Evolutionary conservation across 2,329 filamentous ascomycete species (phyloP).

Genomic region (Aureobasidium namibiae): DNA sequence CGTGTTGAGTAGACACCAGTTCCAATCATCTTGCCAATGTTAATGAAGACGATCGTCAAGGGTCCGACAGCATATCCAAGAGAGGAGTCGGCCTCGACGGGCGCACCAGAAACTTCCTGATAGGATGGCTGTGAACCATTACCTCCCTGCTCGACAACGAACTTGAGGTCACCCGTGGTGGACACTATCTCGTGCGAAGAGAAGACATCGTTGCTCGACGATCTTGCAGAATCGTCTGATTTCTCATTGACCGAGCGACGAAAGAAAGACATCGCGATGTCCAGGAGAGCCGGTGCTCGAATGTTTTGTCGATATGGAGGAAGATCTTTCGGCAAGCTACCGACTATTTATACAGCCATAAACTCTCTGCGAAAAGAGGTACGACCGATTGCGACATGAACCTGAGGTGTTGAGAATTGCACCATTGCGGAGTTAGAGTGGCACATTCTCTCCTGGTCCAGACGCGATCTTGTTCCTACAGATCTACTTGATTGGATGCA

Average conservation of each 20-base stretch:
- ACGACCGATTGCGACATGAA: neutral
- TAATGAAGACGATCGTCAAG: constrained; percentile 51
- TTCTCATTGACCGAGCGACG: neutral
- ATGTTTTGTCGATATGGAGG: neutral
- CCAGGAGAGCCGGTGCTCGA: neutral
- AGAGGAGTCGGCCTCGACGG: constrained; percentile 51
- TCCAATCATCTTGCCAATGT: constrained; percentile 55
- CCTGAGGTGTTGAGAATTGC: neutral
- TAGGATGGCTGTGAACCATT: constrained; percentile 46
- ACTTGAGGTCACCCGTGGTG: constrained; percentile 35
- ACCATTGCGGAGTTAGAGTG: neutral
- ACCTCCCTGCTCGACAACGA: constrained; percentile 35
- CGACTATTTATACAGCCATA: no score
- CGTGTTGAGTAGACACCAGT: constrained; percentile 58
- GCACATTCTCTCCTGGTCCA: neutral
- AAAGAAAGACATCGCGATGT: neutral
- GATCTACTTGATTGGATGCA: neutral
- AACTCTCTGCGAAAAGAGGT: neutral
- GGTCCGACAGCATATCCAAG: constrained; percentile 52
- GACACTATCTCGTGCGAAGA: constrained; percentile 4
- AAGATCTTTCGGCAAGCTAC: neutral
- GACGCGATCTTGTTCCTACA: neutral
- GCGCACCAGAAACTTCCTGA: constrained; percentile 55
- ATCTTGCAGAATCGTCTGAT: neutral
- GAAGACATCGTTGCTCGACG: neutral